These are phyloP conservation scores for Omphalotus guepiniiformis DNA, from an alignment of 768 basidiomycete species.

Conservation along the genomic window DNA sequence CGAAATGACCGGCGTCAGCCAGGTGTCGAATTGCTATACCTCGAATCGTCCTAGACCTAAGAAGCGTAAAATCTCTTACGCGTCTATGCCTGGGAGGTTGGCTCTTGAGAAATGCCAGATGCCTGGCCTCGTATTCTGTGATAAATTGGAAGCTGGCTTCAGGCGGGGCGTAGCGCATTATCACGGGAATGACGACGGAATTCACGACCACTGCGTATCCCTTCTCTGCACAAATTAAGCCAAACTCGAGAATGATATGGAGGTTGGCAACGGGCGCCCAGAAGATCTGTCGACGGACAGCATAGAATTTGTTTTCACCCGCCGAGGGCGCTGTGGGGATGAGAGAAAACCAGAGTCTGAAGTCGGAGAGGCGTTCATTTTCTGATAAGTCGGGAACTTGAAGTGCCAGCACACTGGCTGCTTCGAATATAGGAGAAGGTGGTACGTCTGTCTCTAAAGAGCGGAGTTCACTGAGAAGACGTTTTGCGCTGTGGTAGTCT, in stretches of 20 bases:
- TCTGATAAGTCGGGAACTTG: not conserved
- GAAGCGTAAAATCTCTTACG: too few species aligned
- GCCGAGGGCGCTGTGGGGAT: slow-evolving; percentile 5
- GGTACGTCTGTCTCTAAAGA: slow-evolving; percentile 27
- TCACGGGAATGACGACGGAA: slow-evolving; percentile 25
- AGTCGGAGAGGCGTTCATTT: not conserved
- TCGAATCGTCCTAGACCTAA: slow-evolving; percentile 18
- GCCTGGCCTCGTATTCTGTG: slow-evolving; percentile 25
- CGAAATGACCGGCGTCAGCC: slow-evolving; percentile 30
- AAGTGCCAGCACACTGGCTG: slow-evolving; percentile 24
- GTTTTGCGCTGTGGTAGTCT: slow-evolving; percentile 25
- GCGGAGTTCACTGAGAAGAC: slow-evolving; percentile 27
- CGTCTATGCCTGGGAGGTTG: not conserved
- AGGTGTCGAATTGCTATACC: slow-evolving; percentile 38
- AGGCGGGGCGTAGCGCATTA: slow-evolving; percentile 40
- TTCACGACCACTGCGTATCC: slow-evolving; percentile 28
- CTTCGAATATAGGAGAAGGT: slow-evolving; percentile 22
- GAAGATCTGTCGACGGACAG: slow-evolving; percentile 23
- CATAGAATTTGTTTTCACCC: slow-evolving; percentile 12
- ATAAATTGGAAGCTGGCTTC: slow-evolving; percentile 36
- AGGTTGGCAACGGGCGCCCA: slow-evolving; percentile 20
- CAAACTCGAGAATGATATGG: slow-evolving; percentile 24
- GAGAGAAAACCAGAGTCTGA: slow-evolving; percentile 8
- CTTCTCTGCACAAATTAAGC: slow-evolving; percentile 33
- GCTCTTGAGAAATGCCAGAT: not conserved